These are phyloP conservation scores for Biscutella laevigata DNA, from an alignment of 441 rosid species.

Conservation along the genomic window DNA sequence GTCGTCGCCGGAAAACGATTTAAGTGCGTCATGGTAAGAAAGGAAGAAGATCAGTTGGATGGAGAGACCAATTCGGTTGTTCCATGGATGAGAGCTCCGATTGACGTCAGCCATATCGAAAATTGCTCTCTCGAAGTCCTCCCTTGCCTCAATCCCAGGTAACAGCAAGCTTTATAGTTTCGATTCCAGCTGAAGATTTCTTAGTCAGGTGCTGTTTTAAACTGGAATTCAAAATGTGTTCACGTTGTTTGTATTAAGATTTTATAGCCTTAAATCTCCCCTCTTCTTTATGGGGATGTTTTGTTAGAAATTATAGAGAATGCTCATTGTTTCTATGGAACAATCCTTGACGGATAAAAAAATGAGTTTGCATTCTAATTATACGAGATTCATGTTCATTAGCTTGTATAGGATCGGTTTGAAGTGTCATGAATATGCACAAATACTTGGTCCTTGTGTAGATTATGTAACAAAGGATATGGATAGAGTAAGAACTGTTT, in stretches of 20 bases:
- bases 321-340: background rate
- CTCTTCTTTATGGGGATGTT: too few relatives aligned
- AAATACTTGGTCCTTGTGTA: background rate
- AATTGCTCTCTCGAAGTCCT: conserved; percentile 48
- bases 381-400: background rate
- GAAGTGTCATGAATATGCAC: background rate
- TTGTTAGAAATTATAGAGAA: too few relatives aligned
- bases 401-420: background rate
- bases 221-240: background rate
- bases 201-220: background rate
- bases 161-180: background rate
- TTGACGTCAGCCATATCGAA: conserved; percentile 46
- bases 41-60: conserved; percentile 27
- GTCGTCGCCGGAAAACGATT: background rate
- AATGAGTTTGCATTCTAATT: too few relatives aligned
- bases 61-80: conserved; percentile 40
- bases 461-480: background rate
- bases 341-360: background rate
- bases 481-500: too few relatives aligned
- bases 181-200: background rate
- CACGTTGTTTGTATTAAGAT: background rate
- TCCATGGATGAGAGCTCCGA: conserved; percentile 92
- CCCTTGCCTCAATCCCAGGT: conserved; percentile 81
- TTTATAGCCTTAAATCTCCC: background rate
- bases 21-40: conserved; percentile 12